A percentile compares a stretch with the other conserved stretches of the same genome.
These are phyloP conservation scores for Alnus rubra DNA, from an alignment of 306 rosid genomes.

Conservation along the genomic window DNA sequence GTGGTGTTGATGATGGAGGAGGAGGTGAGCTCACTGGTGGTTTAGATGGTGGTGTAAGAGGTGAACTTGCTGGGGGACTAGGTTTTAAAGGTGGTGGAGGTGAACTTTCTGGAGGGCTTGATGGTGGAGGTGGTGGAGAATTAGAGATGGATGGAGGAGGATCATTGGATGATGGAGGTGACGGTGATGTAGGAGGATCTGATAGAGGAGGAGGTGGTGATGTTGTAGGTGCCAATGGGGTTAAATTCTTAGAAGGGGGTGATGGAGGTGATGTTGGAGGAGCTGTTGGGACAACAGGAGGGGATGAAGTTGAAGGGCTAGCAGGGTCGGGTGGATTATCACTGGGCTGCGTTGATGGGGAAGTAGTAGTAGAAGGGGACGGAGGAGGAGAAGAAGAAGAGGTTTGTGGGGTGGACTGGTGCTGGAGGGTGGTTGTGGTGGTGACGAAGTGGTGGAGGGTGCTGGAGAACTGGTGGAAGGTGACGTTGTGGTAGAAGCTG, in stretches of 20 bases:
- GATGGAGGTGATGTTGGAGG: conserved; percentile 21
- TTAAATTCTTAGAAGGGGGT: conserved; percentile 18
- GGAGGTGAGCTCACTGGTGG: conserved; percentile 35
- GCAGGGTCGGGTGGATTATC: conserved; percentile 33
- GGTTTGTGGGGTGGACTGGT: conserved; percentile 25
- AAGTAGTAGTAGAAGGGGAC: conserved; percentile 19
- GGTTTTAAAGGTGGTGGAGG: conserved; percentile 21
- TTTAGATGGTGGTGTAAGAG: conserved; percentile 34
- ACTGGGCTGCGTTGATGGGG: conserved; percentile 36
- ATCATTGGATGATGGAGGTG: conserved; percentile 18
- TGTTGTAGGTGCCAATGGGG: conserved; percentile 18
- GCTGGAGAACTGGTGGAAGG: conserved; percentile 14
- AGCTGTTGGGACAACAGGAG: conserved; percentile 29
- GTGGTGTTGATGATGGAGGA: conserved; percentile 32
- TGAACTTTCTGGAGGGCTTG: conserved; percentile 25
- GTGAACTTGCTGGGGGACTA: conserved; percentile 13
- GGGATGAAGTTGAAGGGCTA: conserved; percentile 24
- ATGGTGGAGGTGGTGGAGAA: conserved; percentile 41
- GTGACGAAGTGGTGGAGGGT: conserved; percentile 19
- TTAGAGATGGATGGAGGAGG: conserved; percentile 26
- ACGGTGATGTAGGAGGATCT: conserved; percentile 31
- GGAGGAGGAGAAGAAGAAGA: conserved; percentile 29
- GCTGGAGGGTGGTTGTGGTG: conserved; percentile 1
- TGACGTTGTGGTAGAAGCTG: conserved; percentile 32
- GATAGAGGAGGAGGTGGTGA: conserved; percentile 24